Evolutionary conservation across 148 eudicot species (phyloP), one percentile per base, ranked within the genome.

Genomic region (Persicaria tinctoria): DNA sequence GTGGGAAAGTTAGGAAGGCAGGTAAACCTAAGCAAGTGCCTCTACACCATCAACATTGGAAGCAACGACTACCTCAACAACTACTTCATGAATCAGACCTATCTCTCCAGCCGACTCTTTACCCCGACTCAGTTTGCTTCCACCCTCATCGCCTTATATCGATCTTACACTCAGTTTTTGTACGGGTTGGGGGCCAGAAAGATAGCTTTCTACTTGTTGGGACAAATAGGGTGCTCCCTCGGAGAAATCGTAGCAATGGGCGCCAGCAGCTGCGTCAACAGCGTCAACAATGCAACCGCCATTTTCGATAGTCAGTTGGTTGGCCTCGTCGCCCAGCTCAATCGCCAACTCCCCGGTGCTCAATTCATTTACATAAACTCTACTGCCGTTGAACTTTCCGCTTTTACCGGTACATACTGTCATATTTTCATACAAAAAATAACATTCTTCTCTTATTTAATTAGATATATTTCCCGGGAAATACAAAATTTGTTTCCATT

Each of bases 191-290:
- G 93, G 73, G 89, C 89, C 3, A 85, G 93, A 77, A 91, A 89
- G 77, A 48, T 89, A 4, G 78, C 89, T 1, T 60, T 82, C 78
- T 89, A 87, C 45, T 85, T 87, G 74, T 47, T 91, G 3, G 89
- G 90, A 2, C 91, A 91, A 0, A 68, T 89, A 62, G 97, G 97
- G 11, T 91, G 97, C 81, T 78, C 88, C 14, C 90, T 93, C 6
- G 78, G 89, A 8, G 45, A 76, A 10, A 78, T 78, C 3, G 85
- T 64, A 69, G 54, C 41, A 17, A 27, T 17, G 0, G 46, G 48
- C 2, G 78, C 82, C 27, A 84, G 55, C 18, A 75, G 23, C 8
- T 89, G 97, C 16, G 90, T 79, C 7, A 89, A 87, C 49, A 75
- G 80, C 17, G 72, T 84, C 16, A 89, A 89, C 73, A 13, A 68